phyloP scores from a whole-genome alignment of 169 alveolate species.

The Cryptosporidium tyzzeri region DNA sequence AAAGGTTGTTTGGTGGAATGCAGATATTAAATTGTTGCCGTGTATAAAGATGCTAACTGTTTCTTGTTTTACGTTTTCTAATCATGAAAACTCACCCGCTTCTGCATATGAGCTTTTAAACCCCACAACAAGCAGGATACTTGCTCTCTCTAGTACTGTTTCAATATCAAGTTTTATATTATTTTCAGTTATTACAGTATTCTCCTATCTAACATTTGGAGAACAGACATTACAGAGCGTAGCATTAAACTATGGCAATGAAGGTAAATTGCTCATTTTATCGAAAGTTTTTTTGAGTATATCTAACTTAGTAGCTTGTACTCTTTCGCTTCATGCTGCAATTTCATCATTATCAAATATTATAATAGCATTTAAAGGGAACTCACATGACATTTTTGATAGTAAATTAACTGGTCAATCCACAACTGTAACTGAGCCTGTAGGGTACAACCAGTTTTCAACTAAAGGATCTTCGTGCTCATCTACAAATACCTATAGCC shows the following conservation, averaged over 20 bases:
- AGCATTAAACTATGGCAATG: constrained; percentile 50
- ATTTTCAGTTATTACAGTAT: constrained; percentile 33
- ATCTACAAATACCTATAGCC: constrained; percentile 29
- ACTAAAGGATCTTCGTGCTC: not conserved
- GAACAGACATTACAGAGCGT: constrained; percentile 58
- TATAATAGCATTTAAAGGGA: constrained; percentile 43
- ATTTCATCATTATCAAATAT: constrained; percentile 56
- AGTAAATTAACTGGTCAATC: not conserved
- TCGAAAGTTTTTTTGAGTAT: constrained; percentile 58
- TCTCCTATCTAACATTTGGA: constrained; percentile 66
- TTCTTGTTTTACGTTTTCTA: constrained; percentile 73
- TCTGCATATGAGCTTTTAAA: constrained; percentile 56
- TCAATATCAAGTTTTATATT: constrained; percentile 37
- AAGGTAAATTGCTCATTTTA: constrained; percentile 36
- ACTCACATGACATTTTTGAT: not conserved
- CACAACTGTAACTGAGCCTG: not conserved
- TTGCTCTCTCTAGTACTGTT: constrained; percentile 58
- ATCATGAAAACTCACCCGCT: constrained; percentile 73
- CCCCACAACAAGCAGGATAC: constrained; percentile 59
- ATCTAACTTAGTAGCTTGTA: constrained; percentile 71
- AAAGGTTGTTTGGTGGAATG: constrained; percentile 62
- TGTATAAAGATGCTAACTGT: constrained; percentile 65
- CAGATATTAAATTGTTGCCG: constrained; percentile 10
- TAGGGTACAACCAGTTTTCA: not conserved
- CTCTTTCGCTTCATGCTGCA: constrained; percentile 70